Base-by-base conservation (phyloP, 2,329 filamentous ascomycete species). In the Leptosphaerulina australis region DNA sequence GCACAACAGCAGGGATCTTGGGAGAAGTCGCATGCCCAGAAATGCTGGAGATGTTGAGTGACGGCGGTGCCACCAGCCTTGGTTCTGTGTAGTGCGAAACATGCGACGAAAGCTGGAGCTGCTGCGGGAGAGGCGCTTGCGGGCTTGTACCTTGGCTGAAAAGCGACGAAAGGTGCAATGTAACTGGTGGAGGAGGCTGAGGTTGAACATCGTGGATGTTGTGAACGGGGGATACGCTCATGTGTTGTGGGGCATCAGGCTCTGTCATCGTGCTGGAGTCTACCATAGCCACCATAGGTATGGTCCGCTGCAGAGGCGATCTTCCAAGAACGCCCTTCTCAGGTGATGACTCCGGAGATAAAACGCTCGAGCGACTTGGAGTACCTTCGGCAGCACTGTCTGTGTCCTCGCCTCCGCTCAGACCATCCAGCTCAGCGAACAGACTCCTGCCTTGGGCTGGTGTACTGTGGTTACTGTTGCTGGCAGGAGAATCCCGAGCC, bases 401-500 rank as follows among this genome's bases (percentile, higher is more conserved):
- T 26, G 69, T 78, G 20, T 88, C 86, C 55, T 88, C 87, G 52
- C 90, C 88, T 60, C 88, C 78, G 48, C 85, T 87, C 33, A 97
- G 77, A 59, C 91, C 90, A 44, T 88, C 90, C 31, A 99, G 81
- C 73, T 99, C 94, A 30, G 91, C 91, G 69, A 94, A 96, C 40
- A 99, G 79, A 66, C 88, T 97, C 76, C 96, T 90, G 12, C 84
- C 82, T 56, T 77, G 77, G 40, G 76, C 74, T n/a, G 76, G 73
- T 6, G 76, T 77, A 31, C 72, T 74, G 24, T 74, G 67, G 41
- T 74, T 76, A 50, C 76, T 76, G 34, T 73, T 74, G 61, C 70
- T 76, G 24, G 68, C 66, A 8, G 81, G 79, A 9, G 81, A 81
- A 54, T 82, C 77, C 49, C 76, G 77, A 4, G 76, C 70, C 65